Evolutionary conservation across 805 yeast species (phyloP).

Genomic region (Hanseniaspora lachancei): DNA sequence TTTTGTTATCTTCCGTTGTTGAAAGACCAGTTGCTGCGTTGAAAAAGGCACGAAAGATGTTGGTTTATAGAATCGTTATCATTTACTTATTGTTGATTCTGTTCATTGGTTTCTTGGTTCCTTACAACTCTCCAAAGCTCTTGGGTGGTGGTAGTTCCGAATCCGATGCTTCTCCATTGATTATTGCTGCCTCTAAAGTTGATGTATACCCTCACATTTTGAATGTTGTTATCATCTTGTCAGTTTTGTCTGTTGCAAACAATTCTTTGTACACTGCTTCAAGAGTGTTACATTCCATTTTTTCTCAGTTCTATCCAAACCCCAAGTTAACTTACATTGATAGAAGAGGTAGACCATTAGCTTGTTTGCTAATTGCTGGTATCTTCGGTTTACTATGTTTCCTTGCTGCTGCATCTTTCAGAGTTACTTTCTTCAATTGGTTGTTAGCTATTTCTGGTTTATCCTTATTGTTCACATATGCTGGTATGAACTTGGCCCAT

Average conservation of each 20-base stretch:
- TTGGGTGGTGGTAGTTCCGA: constrained; percentile 29
- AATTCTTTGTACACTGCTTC: constrained; percentile 68
- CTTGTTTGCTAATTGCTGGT: constrained; percentile 40
- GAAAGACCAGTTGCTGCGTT: constrained; percentile 36
- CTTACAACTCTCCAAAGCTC: constrained; percentile 34
- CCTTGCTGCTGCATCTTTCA: constrained; percentile 49
- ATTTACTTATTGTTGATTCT: constrained; percentile 43
- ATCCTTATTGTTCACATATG: constrained; percentile 52
- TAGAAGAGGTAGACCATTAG: constrained; percentile 48
- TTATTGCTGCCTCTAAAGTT: constrained; percentile 37
- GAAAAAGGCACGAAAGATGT: constrained; percentile 40
- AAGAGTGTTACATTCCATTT: constrained; percentile 43
- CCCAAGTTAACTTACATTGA: constrained; percentile 42
- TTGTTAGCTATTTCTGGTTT: constrained; percentile 49
- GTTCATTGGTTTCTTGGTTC: constrained; percentile 45
- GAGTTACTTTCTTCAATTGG: constrained; percentile 51
- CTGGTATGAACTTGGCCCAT: constrained; percentile 42
- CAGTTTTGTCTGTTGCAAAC: constrained; percentile 71
- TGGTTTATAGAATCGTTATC: constrained; percentile 40
- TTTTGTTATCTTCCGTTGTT: constrained; percentile 37
- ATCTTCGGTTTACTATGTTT: constrained; percentile 50
- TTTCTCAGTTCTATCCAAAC: constrained; percentile 29
- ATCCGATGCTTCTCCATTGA: constrained; percentile 39
- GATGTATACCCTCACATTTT: constrained; percentile 57
- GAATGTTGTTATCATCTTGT: constrained; percentile 63